Evolutionary conservation across 495 filamentous ascomycete species (phyloP).

Genomic region (Xylaria grammica): DNA sequence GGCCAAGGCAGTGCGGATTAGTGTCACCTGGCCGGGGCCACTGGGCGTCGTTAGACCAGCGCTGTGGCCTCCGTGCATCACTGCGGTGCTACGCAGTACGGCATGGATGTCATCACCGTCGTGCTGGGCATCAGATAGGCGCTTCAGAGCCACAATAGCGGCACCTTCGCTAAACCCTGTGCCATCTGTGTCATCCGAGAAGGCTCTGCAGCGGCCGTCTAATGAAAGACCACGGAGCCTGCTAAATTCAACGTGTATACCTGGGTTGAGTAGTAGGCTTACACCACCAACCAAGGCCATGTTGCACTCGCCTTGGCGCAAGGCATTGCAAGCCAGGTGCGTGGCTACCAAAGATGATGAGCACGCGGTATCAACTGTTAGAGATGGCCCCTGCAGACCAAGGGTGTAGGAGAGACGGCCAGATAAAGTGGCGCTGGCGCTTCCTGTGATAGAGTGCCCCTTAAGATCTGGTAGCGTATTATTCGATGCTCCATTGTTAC

Average conservation of each 20-base stretch:
- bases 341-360: conserved; percentile 41
- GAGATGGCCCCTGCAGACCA: conserved; percentile 47
- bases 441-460: conserved; percentile 28
- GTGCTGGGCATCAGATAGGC: conserved; percentile 46
- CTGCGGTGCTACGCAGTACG: conserved; percentile 50
- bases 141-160: conserved; percentile 52
- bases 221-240: conserved; percentile 16
- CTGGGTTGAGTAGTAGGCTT: conserved; percentile 40
- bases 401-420: conserved; percentile 55
- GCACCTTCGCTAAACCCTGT: conserved; percentile 58
- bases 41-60: conserved; percentile 27
- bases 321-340: conserved; percentile 42
- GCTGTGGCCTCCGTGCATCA: conserved; percentile 41
- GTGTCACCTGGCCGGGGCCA: conserved; percentile 20
- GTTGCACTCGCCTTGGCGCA: conserved; percentile 36
- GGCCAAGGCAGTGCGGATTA: conserved; percentile 25
- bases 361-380: conserved; percentile 54
- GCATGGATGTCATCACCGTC: conserved; percentile 54
- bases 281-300: conserved; percentile 41
- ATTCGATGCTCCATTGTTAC: conserved; percentile 25
- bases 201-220: conserved; percentile 28
- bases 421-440: conserved; percentile 36
- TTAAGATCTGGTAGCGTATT: conserved; percentile 18
- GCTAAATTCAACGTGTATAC: conserved; percentile 31
- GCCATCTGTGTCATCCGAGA: conserved; percentile 47